A percentile compares a stretch with the other conserved stretches of the same genome.
These are phyloP conservation scores for Phytophthora sp. DNA, from an alignment of 352 stramenopile genomes.

Conservation along the genomic window DNA sequence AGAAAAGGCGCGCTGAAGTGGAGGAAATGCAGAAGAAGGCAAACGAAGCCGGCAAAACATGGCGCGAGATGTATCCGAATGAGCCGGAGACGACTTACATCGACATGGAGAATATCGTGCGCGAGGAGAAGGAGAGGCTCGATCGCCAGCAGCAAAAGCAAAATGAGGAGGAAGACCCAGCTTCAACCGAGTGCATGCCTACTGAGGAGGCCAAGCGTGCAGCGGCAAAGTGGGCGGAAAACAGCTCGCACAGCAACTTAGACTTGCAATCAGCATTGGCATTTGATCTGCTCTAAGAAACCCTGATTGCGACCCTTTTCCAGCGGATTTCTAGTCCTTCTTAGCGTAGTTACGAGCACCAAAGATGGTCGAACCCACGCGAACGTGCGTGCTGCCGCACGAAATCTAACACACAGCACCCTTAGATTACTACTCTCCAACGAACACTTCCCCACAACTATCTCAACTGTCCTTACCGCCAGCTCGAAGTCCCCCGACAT, in stretches of 20 bases:
- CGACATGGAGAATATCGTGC: constrained; percentile 74
- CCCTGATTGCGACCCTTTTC: constrained; percentile 1
- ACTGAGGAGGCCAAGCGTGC: constrained; percentile 52
- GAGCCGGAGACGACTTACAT: constrained; percentile 82
- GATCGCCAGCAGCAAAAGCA: constrained; percentile 32
- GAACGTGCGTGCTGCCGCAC: constrained; percentile 95
- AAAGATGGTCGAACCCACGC: constrained; percentile 99
- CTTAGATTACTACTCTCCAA: not conserved
- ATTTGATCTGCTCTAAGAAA: constrained; percentile 65
- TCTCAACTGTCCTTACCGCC: constrained; percentile 56
- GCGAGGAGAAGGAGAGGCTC: constrained; percentile 49
- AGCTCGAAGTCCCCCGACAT: constrained; percentile 99
- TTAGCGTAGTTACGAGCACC: constrained; percentile 92
- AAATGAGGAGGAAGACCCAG: constrained; percentile 18
- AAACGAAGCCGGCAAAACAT: constrained; percentile 65
- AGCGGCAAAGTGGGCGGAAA: constrained; percentile 60
- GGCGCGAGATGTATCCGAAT: constrained; percentile 81
- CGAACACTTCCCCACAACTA: not conserved
- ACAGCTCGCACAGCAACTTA: constrained; percentile 35
- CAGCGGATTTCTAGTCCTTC: constrained; percentile 36
- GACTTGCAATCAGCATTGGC: constrained; percentile 64
- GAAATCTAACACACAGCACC: constrained; percentile 77
- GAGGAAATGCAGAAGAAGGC: constrained; percentile 64
- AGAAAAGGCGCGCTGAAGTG: constrained; percentile 45
- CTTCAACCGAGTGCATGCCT: constrained; percentile 25